Percentiles rank a stretch among this genome's conserved stretches.
phyloP scores from a whole-genome alignment of 768 basidiomycete species.

The Clitopilus passeckerianus region DNA sequence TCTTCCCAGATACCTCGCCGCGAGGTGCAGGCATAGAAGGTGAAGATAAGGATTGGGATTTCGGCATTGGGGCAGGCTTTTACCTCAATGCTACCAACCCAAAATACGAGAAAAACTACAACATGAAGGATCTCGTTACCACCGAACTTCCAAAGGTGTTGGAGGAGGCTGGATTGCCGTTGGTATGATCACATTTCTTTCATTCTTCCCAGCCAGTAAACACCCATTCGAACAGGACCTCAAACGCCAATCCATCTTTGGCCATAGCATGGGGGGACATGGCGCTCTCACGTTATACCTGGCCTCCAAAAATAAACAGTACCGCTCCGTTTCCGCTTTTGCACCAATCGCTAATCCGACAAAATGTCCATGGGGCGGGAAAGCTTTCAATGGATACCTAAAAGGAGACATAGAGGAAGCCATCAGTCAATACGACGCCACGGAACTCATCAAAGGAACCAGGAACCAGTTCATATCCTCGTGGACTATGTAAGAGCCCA shows the following conservation, averaged over 20 bases:
- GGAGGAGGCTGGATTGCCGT: slow-evolving; percentile 64
- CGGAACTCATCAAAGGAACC: slow-evolving; percentile 64
- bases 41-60: slow-evolving; percentile 83
- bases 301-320: slow-evolving; percentile 62
- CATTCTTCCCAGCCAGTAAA: neutral
- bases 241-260: slow-evolving; percentile 81
- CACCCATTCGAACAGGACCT: slow-evolving; percentile 54
- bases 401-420: slow-evolving; percentile 75
- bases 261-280: slow-evolving; percentile 98
- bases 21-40: slow-evolving; percentile 84
- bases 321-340: slow-evolving; percentile 87
- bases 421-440: slow-evolving; percentile 72
- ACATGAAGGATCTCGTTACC: slow-evolving; percentile 85
- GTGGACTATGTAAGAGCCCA: slow-evolving; percentile 69
- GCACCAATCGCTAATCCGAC: slow-evolving; percentile 83
- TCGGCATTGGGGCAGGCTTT: slow-evolving; percentile 95
- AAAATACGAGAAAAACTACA: slow-evolving; percentile 71
- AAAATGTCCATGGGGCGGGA: slow-evolving; percentile 85
- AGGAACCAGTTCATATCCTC: slow-evolving; percentile 72
- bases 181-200: slow-evolving; percentile 44
- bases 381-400: slow-evolving; percentile 87
- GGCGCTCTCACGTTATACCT: slow-evolving; percentile 92
- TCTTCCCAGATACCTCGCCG: slow-evolving; percentile 96
- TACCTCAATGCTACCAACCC: slow-evolving; percentile 88
- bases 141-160: slow-evolving; percentile 82